A percentile compares a stretch with the other conserved stretches of the same genome.
Evolutionary conservation across 2,329 filamentous ascomycete species (phyloP).

Genomic region (Trichoderma hamatum): DNA sequence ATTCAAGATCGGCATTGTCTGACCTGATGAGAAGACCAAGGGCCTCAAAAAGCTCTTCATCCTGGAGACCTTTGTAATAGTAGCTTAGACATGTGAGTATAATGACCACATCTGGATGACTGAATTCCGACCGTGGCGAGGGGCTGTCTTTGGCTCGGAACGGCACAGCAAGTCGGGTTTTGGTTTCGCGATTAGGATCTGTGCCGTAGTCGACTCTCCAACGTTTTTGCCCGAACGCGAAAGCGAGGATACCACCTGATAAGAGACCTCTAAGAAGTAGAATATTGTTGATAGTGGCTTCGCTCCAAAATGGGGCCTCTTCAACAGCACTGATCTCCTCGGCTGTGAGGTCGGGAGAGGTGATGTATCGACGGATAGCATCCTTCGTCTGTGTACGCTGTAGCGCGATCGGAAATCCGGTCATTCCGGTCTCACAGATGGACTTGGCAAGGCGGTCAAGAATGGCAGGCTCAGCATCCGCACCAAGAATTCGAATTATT

Average conservation of each 20-base stretch:
- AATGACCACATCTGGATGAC: constrained; percentile 62
- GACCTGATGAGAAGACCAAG: constrained; percentile 53
- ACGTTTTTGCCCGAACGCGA: constrained; percentile 58
- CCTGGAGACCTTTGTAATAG: constrained; percentile 58
- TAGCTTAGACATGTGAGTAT: constrained; percentile 58
- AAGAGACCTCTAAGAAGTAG: constrained; percentile 60
- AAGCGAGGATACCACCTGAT: constrained; percentile 56
- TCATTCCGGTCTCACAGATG: constrained; percentile 49
- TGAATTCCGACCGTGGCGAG: constrained; percentile 60
- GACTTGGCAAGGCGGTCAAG: constrained; percentile 40
- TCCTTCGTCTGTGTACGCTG: too few species aligned
- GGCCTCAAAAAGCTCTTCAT: constrained; percentile 52
- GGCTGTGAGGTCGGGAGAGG: too few species aligned
- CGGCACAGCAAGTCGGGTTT: constrained; percentile 57
- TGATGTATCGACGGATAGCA: too few species aligned
- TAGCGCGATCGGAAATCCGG: constrained; percentile 46
- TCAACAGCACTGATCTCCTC: too few species aligned
- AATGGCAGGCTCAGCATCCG: constrained; percentile 35
- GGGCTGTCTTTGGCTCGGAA: constrained; percentile 63
- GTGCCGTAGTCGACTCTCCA: constrained; percentile 69
- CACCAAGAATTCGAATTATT: constrained; percentile 50
- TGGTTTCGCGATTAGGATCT: constrained; percentile 45
- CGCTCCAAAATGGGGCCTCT: constrained; percentile 40
- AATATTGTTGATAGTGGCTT: constrained; percentile 40
- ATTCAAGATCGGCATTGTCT: constrained; percentile 57